phyloP scores from a whole-genome alignment of 2,329 filamentous ascomycete genomes.

The Aspergillus latus region DNA sequence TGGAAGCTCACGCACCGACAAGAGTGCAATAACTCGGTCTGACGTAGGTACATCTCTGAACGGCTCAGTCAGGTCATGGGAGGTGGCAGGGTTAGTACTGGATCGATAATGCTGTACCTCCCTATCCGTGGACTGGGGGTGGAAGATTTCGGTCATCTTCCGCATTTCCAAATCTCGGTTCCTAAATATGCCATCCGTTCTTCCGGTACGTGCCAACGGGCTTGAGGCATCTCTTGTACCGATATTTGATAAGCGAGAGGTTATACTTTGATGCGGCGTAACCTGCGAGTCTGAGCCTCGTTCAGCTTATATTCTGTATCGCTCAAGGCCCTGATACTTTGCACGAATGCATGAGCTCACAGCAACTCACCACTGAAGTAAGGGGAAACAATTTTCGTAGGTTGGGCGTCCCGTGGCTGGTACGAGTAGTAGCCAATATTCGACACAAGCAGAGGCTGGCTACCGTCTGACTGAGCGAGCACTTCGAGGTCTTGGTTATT shows the following conservation, averaged over 20 bases:
- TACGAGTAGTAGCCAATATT: neutral
- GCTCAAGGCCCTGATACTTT: neutral
- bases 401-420: neutral
- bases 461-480: constrained; percentile 28
- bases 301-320: neutral
- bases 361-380: constrained; percentile 33
- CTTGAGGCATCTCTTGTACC: constrained; percentile 29
- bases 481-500: constrained; percentile 37
- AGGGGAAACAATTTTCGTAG: constrained; percentile 23
- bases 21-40: constrained; percentile 60
- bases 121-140: neutral
- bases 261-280: constrained; percentile 23
- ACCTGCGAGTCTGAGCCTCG: constrained; percentile 15
- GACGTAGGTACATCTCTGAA: constrained; percentile 33
- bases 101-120: neutral
- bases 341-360: neutral
- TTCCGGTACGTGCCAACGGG: constrained; percentile 29
- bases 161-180: neutral
- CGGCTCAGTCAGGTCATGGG: neutral
- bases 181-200: neutral
- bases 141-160: neutral
- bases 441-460: constrained; percentile 1
- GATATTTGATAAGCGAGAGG: constrained; percentile 32
- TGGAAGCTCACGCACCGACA: constrained; percentile 62
- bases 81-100: neutral